A percentile compares a stretch with the other conserved stretches of the same genome.
phyloP scores from a whole-genome alignment of 306 rosid genomes.

The Canavalia gladiata region DNA sequence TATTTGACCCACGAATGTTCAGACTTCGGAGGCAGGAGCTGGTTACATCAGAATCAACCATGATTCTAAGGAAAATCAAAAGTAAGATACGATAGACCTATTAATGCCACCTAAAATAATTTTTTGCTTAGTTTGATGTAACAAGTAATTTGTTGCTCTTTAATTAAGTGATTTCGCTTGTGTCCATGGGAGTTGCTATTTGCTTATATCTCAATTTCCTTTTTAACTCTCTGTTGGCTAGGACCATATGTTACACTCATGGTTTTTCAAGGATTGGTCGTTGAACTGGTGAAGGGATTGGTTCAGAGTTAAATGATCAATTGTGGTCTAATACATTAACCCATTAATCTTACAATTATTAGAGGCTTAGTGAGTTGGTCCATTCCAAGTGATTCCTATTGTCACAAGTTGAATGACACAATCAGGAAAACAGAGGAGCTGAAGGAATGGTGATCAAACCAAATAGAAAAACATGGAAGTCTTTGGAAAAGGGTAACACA shows the following conservation, averaged over 20 bases:
- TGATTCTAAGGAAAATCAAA: background rate
- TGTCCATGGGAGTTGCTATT: background rate
- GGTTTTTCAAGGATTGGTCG: background rate
- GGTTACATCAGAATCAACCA: background rate
- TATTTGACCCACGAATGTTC: background rate
- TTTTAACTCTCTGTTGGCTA: background rate
- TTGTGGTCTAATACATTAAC: background rate
- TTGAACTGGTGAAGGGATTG: background rate
- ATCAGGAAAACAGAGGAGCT: background rate
- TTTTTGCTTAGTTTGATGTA: background rate
- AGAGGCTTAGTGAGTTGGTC: background rate
- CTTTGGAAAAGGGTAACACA: background rate
- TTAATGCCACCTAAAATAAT: background rate
- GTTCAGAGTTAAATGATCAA: background rate
- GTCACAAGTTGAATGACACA: conserved; percentile 8
- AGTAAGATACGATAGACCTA: background rate
- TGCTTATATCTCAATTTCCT: background rate
- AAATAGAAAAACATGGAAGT: background rate
- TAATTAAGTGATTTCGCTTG: background rate
- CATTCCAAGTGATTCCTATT: background rate
- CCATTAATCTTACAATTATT: background rate
- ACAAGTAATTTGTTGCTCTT: background rate
- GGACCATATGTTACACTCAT: background rate
- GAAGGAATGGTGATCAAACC: background rate
- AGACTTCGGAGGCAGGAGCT: background rate